These are phyloP conservation scores for Macrophomina pseudophaseolina DNA, from an alignment of 2,329 filamentous ascomycete genomes.

Conservation along the genomic window DNA sequence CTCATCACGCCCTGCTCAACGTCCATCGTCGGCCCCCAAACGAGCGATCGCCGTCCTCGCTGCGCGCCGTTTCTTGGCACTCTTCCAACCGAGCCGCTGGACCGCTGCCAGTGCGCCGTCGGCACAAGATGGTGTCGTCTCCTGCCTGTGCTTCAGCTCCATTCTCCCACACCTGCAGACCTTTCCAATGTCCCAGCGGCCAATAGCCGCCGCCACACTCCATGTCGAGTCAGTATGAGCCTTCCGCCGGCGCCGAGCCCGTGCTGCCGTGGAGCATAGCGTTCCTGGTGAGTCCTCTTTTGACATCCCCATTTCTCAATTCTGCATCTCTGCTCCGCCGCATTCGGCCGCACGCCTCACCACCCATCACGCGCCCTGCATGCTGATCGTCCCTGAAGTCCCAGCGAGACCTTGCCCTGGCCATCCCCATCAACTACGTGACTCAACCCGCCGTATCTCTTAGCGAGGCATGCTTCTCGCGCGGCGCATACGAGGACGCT, in stretches of 20 bases:
- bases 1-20: constrained; percentile 11
- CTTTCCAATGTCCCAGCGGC: not conserved
- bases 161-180: not conserved
- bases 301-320: constrained; percentile 5
- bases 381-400: constrained; percentile 49
- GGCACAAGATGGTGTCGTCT: constrained; percentile 6
- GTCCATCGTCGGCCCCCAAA: constrained; percentile 17
- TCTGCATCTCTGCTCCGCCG: not conserved
- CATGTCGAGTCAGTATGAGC: constrained; percentile 29
- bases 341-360: not conserved
- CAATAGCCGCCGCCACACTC: constrained; percentile 7
- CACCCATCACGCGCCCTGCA: constrained; percentile 11
- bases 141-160: constrained; percentile 20
- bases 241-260: constrained; percentile 28
- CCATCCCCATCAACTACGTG: constrained; percentile 67
- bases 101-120: constrained; percentile 13
- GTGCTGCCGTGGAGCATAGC: constrained; percentile 30
- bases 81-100: constrained; percentile 13
- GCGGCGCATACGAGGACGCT: constrained; percentile 58
- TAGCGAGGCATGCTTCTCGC: constrained; percentile 63
- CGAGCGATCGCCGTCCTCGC: constrained; percentile 9
- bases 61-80: constrained; percentile 11
- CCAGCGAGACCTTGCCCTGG: constrained; percentile 64
- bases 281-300: constrained; percentile 29
- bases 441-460: constrained; percentile 63